These are phyloP conservation scores for Borovskyia barvae DNA, from an alignment of 208 protist species.

Conservation along the genomic window DNA sequence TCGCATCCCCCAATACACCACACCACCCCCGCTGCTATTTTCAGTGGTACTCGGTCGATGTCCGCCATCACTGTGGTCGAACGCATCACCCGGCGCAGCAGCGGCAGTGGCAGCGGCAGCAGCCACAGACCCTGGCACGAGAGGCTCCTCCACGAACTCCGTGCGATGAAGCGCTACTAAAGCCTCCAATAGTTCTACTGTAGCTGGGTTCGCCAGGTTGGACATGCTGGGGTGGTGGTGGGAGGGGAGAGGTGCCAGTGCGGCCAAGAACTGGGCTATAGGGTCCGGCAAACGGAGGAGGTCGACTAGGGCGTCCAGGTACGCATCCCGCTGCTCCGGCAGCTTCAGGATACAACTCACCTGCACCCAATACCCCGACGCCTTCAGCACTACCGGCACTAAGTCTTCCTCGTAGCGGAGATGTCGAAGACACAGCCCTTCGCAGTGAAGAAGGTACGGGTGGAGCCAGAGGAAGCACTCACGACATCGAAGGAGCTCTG, in stretches of 20 bases:
- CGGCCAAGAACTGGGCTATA: conserved; percentile 18
- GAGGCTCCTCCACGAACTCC: conserved; percentile 5
- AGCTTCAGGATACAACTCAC: conserved; percentile 33
- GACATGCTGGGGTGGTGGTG: background rate
- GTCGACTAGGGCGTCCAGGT: conserved; percentile 39
- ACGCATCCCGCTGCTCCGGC: conserved; percentile 37
- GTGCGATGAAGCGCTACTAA: conserved; percentile 8
- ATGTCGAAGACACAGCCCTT: conserved; percentile 18
- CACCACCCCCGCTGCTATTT: too few relatives aligned
- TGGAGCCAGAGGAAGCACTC: conserved; percentile 23
- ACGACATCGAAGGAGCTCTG: conserved; percentile 1
- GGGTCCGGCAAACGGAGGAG: conserved; percentile 20
- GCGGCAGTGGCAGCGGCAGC: too few relatives aligned
- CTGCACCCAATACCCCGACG: conserved; percentile 46
- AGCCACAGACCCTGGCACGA: conserved; percentile 27
- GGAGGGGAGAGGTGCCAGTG: conserved; percentile 7
- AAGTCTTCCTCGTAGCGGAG: conserved; percentile 41
- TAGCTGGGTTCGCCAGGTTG: background rate
- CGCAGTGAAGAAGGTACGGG: conserved; percentile 25
- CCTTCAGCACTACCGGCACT: conserved; percentile 47
- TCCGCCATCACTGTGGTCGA: too few relatives aligned
- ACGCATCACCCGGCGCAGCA: too few relatives aligned
- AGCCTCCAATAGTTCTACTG: conserved; percentile 7
- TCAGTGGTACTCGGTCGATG: too few relatives aligned
- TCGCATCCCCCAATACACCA: conserved; percentile 21